Percentiles rank a stretch among this genome's conserved stretches.
Evolutionary conservation across 202 grass and related monocot genomes (phyloP).

Genomic region (Eragrostis tef): DNA sequence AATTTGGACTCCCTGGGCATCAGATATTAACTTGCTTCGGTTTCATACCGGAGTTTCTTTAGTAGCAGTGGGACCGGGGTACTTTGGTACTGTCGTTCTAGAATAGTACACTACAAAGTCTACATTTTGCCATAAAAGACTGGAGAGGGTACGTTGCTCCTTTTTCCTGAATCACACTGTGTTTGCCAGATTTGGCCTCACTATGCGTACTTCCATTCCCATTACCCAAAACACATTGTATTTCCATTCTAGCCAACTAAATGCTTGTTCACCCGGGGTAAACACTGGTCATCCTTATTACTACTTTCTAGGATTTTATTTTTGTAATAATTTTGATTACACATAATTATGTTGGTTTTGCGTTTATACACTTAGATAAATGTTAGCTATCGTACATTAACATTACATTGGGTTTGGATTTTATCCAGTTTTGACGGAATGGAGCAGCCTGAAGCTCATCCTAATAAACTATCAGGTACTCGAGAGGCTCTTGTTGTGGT

Average conservation of each 20-base stretch:
- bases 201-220: background rate
- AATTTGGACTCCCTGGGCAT: background rate
- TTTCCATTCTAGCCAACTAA: background rate
- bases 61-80: slow-evolving; percentile 1
- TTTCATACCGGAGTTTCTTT: background rate
- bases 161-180: background rate
- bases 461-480: slow-evolving; percentile 40
- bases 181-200: background rate
- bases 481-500: background rate
- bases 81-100: slow-evolving; percentile 17
- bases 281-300: background rate
- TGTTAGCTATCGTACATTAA: background rate
- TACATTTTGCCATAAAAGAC: background rate
- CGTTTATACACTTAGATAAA: background rate
- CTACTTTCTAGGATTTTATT: background rate
- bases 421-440: slow-evolving; percentile 36
- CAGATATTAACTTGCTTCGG: background rate
- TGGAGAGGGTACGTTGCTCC: background rate
- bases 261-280: background rate
- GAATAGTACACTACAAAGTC: slow-evolving; percentile 8
- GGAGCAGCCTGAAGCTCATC: slow-evolving; percentile 25
- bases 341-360: background rate
- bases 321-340: background rate
- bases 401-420: background rate
- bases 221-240: background rate